Percentiles rank a stretch among this genome's conserved stretches.
Conservation (phyloP, 768 basidiomycete genomes). For the Tulasnella sp. region DNA sequence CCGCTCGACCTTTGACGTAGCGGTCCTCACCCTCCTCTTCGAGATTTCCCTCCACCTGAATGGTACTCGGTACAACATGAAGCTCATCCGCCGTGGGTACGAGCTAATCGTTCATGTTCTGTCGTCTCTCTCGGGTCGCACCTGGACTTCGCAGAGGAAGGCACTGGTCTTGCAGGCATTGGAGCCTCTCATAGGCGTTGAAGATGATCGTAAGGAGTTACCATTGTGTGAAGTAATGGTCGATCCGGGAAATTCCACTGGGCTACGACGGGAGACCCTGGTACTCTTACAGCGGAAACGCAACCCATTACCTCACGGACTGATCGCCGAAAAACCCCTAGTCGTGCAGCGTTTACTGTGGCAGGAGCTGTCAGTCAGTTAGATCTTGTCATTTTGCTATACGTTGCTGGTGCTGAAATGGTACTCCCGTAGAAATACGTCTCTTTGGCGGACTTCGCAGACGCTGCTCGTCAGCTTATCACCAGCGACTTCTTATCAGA, state of each 20-base stretch:
- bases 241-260: conserved; percentile 16
- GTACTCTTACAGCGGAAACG: conserved; percentile 21
- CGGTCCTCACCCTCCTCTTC: conserved; percentile 54
- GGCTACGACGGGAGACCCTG: conserved; percentile 22
- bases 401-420: background rate
- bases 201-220: conserved; percentile 22
- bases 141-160: conserved; percentile 55
- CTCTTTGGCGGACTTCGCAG: background rate
- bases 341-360: background rate
- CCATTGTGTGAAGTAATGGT: conserved; percentile 11
- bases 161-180: conserved; percentile 54
- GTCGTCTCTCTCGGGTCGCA: conserved; percentile 31
- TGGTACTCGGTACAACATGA: conserved; percentile 48
- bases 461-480: background rate
- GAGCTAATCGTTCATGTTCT: conserved; percentile 37
- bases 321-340: background rate
- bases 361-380: conserved; percentile 1
- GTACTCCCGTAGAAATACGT: background rate
- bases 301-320: background rate
- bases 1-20: conserved; percentile 58
- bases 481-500: conserved; percentile 1
- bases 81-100: conserved; percentile 53
- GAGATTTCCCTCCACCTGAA: conserved; percentile 57
- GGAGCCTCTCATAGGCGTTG: conserved; percentile 48
- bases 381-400: background rate